Evolutionary conservation across 495 filamentous ascomycete genomes (phyloP).

Genomic region (Extremus antarcticus): DNA sequence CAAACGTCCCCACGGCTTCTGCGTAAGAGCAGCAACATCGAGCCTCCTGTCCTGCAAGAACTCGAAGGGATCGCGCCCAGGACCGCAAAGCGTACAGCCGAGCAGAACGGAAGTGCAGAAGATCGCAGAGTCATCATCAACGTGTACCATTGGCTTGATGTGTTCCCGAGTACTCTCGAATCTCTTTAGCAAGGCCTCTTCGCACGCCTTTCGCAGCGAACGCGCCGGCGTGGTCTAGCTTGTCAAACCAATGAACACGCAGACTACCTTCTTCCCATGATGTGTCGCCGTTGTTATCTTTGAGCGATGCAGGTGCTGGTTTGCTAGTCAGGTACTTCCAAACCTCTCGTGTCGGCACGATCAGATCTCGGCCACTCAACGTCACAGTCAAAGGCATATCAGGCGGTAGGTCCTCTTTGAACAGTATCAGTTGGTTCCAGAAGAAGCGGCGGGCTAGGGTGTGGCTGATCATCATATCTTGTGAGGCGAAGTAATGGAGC

Average conservation of each 20-base stretch:
- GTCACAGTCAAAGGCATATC: constrained; percentile 41
- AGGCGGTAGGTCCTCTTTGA: constrained; percentile 47
- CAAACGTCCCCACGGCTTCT: no score
- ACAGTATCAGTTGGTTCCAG: constrained; percentile 56
- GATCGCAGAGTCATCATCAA: no score
- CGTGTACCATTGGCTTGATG: no score
- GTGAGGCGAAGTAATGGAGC: constrained; percentile 57
- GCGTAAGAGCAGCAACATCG: no score
- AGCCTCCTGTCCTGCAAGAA: no score
- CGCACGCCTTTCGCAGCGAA: constrained; percentile 32
- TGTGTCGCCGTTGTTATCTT: constrained; percentile 22
- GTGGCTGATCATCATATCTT: constrained; percentile 51
- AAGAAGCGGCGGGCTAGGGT: constrained; percentile 52
- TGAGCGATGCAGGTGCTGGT: background rate
- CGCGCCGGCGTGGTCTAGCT: constrained; percentile 53
- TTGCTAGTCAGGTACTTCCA: constrained; percentile 40
- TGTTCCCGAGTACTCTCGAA: no score
- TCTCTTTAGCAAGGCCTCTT: background rate
- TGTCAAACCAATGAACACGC: constrained; percentile 48
- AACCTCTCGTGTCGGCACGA: constrained; percentile 48
- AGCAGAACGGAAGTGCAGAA: no score
- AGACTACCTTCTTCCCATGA: constrained; percentile 38
- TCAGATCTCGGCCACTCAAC: constrained; percentile 49
- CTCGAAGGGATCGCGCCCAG: no score
- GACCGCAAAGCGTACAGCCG: no score